These are phyloP conservation scores for Aegilops speltoides DNA, from an alignment of 176 grass and related monocot genomes.

Conservation along the genomic window DNA sequence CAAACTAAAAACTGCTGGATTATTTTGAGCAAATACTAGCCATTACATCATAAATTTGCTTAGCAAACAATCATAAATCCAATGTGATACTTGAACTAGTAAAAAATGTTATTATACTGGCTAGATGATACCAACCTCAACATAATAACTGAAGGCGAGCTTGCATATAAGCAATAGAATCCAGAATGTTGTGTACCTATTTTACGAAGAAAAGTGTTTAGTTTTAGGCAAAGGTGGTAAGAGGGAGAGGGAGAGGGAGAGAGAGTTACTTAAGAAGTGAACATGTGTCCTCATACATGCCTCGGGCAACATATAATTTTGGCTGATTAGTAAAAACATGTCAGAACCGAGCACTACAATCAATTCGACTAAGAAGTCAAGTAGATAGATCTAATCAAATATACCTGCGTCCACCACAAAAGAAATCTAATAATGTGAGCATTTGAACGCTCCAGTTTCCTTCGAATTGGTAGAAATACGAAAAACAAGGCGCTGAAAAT, in stretches of 20 bases:
- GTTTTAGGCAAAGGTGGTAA: slow-evolving; percentile 15
- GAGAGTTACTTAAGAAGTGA: slow-evolving; percentile 87
- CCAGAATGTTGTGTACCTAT: slow-evolving; percentile 92
- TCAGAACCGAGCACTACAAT: too few species aligned
- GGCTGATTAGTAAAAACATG: slow-evolving; percentile 57
- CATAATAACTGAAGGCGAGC: slow-evolving; percentile 94
- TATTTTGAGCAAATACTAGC: neutral
- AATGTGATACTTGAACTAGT: neutral
- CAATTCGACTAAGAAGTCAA: too few species aligned
- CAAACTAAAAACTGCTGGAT: neutral
- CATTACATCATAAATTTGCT: neutral
- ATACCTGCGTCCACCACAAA: slow-evolving; percentile 98
- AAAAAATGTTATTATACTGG: neutral
- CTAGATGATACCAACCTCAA: slow-evolving; percentile 63
- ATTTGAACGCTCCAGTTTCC: slow-evolving; percentile 69
- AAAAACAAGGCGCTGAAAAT: slow-evolving; percentile 86
- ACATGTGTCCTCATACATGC: slow-evolving; percentile 81
- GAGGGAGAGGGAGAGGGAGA: neutral
- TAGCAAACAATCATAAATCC: neutral
- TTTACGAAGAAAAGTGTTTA: slow-evolving; percentile 25
- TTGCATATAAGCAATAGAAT: slow-evolving; percentile 98
- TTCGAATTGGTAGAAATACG: slow-evolving; percentile 69
- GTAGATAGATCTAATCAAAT: neutral
- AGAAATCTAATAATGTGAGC: slow-evolving; percentile 60
- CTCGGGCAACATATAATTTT: slow-evolving; percentile 84